Evolutionary conservation across 129 eudicot genomes (phyloP).

Genomic region (Heracleum sosnowskyi): DNA sequence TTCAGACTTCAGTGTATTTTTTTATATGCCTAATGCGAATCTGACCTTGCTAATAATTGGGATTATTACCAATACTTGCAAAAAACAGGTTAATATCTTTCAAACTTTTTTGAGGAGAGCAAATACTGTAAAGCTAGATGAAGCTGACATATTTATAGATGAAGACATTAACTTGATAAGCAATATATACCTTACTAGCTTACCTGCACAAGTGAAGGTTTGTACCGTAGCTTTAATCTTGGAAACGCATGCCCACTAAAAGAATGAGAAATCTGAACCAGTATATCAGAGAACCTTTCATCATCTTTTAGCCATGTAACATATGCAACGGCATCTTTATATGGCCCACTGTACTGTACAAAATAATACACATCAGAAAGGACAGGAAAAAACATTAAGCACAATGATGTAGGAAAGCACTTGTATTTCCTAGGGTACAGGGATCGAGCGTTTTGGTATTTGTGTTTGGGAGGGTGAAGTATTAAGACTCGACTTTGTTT

Average conservation of each 20-base stretch:
- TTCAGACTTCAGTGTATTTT: too few species aligned
- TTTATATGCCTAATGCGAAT: not conserved
- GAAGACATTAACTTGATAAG: not conserved
- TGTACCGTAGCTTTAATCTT: constrained; percentile 84
- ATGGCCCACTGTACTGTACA: constrained; percentile 96
- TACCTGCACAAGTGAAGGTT: constrained; percentile 97
- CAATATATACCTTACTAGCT: constrained; percentile 21
- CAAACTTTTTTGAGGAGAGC: not conserved
- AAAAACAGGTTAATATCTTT: not conserved
- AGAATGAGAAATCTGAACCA: constrained; percentile 80
- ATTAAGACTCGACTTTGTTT: not conserved
- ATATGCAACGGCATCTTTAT: constrained; percentile 71
- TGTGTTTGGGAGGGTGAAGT: not conserved
- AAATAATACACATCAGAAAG: constrained; percentile 16
- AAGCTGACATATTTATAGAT: not conserved
- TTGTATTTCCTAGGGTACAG: not conserved
- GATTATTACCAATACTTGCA: not conserved
- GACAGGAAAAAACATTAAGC: not conserved
- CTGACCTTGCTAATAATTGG: not conserved
- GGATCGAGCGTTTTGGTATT: not conserved
- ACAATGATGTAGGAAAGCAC: not conserved
- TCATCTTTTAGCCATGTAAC: constrained; percentile 71
- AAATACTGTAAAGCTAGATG: not conserved
- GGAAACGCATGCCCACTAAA: constrained; percentile 75
- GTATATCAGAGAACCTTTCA: constrained; percentile 55